These are phyloP conservation scores for Clitoria ternatea DNA, from an alignment of 306 rosid genomes.

Conservation along the genomic window DNA sequence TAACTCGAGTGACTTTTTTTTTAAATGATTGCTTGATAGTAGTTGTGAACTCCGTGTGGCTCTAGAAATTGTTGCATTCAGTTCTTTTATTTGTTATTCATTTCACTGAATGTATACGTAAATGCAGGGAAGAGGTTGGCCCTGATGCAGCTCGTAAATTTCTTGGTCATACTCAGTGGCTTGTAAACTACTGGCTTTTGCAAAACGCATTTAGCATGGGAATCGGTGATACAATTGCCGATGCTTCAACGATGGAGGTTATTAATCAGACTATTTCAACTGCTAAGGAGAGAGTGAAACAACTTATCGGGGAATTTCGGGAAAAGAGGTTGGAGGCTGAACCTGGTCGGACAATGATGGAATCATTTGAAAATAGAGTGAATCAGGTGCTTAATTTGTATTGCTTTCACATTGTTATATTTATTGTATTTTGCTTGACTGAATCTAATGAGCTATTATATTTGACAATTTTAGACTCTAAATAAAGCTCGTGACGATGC, in stretches of 20 bases:
- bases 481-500: slow-evolving; percentile 99
- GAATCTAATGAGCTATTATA: slow-evolving; percentile 8
- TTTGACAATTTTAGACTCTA: slow-evolving; percentile 46
- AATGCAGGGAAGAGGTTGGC: slow-evolving; percentile 96
- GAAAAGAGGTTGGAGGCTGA: slow-evolving; percentile 86
- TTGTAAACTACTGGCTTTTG: slow-evolving; percentile 96
- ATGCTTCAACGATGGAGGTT: slow-evolving; percentile 87
- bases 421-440: not conserved
- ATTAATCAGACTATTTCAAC: slow-evolving; percentile 82
- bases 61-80: not conserved
- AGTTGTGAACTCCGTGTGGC: not conserved
- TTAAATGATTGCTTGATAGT: not conserved
- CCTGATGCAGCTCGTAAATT: slow-evolving; percentile 99
- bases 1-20: not conserved
- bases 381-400: slow-evolving; percentile 56
- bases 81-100: not conserved
- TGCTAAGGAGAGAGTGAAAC: slow-evolving; percentile 90
- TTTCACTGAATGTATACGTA: slow-evolving; percentile 17
- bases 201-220: slow-evolving; percentile 97
- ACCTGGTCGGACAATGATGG: slow-evolving; percentile 99
- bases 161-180: slow-evolving; percentile 99
- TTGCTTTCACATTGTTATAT: slow-evolving; percentile 7
- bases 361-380: slow-evolving; percentile 93
- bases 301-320: slow-evolving; percentile 78
- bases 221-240: slow-evolving; percentile 98